Evolutionary conservation across 2,329 filamentous ascomycete genomes (phyloP).

Genomic region (Trichoderma koningiopsis): DNA sequence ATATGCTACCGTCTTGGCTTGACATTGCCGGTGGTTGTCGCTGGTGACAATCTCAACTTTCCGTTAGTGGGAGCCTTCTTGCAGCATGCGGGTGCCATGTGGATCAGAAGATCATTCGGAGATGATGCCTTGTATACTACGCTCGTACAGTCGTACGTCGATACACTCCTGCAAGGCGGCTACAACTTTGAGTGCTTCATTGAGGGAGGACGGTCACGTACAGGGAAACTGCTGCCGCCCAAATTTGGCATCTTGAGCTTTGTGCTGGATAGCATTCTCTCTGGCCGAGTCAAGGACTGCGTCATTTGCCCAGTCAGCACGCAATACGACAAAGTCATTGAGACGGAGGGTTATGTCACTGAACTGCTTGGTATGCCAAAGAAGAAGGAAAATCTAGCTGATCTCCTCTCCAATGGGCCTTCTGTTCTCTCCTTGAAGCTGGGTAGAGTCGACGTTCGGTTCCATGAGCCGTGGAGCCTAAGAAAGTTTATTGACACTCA

Average conservation of each 20-base stretch:
- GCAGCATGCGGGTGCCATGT: conserved; percentile 97
- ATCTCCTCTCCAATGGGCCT: conserved; percentile 82
- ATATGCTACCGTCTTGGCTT: conserved; percentile 94
- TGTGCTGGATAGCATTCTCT: conserved; percentile 85
- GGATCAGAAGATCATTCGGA: conserved; percentile 89
- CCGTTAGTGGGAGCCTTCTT: conserved; percentile 86
- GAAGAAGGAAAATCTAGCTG: conserved; percentile 87
- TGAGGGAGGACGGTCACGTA: conserved; percentile 89
- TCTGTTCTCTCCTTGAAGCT: conserved; percentile 87
- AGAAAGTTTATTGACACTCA: conserved; percentile 80
- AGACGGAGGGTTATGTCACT: conserved; percentile 94
- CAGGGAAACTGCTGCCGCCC: conserved; percentile 88
- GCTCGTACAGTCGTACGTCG: conserved; percentile 94
- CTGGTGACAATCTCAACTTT: conserved; percentile 95
- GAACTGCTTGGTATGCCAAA: conserved; percentile 94
- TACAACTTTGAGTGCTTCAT: conserved; percentile 98
- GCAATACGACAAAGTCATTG: conserved; percentile 98
- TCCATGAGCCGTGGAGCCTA: conserved; percentile 95
- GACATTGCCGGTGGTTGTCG: conserved; percentile 85
- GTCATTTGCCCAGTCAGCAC: conserved; percentile 95
- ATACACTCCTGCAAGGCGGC: conserved; percentile 84
- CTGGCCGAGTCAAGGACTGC: conserved; percentile 83
- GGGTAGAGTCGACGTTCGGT: conserved; percentile 90
- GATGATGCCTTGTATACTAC: conserved; percentile 89
- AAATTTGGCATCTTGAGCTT: conserved; percentile 96